Percentiles rank a stretch among this genome's conserved stretches.
phyloP scores from a whole-genome alignment of 495 filamentous ascomycete species.

The Saxophila tyrrhenica region DNA sequence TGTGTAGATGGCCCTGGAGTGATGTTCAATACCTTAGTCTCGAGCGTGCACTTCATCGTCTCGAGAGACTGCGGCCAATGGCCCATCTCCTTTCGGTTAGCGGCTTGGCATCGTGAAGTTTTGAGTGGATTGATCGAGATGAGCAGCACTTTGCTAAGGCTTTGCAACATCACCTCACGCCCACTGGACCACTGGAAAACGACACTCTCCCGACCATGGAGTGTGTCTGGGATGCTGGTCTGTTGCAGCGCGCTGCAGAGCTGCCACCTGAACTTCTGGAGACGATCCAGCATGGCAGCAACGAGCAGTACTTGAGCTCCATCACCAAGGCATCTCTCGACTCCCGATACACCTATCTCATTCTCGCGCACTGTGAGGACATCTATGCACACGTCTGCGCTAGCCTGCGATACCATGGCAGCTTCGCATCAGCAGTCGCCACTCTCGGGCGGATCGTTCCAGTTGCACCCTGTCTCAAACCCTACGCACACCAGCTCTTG shows the following conservation, averaged over 20 bases:
- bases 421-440: slow-evolving; percentile 45
- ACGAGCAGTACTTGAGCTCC: slow-evolving; percentile 56
- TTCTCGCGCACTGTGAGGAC: slow-evolving; percentile 60
- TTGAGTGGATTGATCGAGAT: too few relatives aligned
- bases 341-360: slow-evolving; percentile 48
- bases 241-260: neutral
- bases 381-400: slow-evolving; percentile 71
- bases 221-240: slow-evolving; percentile 23
- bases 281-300: slow-evolving; percentile 50
- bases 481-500: slow-evolving; percentile 33
- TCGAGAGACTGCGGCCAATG: neutral
- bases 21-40: neutral
- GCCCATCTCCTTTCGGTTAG: neutral
- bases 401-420: slow-evolving; percentile 49
- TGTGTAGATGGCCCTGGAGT: neutral
- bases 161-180: too few relatives aligned
- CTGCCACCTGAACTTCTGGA: slow-evolving; percentile 50
- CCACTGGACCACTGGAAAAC: too few relatives aligned
- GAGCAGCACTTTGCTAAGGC: too few relatives aligned
- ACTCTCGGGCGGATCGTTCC: slow-evolving; percentile 72
- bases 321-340: slow-evolving; percentile 56
- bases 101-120: neutral
- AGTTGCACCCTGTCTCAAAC: slow-evolving; percentile 59
- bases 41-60: too few relatives aligned
- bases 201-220: slow-evolving; percentile 15